phyloP scores from a whole-genome alignment of 2,329 filamentous ascomycete genomes.

The Penicillium palitans region DNA sequence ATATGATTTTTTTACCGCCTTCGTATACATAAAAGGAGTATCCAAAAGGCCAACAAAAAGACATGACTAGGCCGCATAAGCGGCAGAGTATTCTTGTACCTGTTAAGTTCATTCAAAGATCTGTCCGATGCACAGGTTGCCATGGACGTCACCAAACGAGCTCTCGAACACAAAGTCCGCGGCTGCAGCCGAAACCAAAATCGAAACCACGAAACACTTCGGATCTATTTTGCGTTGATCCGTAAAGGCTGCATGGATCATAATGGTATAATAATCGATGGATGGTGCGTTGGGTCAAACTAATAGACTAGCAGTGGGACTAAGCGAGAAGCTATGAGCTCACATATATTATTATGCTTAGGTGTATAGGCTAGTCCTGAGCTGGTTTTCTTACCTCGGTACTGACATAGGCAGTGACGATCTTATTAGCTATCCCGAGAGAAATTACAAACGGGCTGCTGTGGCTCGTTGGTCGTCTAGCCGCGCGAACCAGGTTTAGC shows the following conservation, averaged over 20 bases:
- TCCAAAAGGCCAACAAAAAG: no score
- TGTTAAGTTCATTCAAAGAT: neutral
- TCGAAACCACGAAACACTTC: neutral
- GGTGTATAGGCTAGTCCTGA: neutral
- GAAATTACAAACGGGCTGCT: neutral
- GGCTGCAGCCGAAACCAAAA: neutral
- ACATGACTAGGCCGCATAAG: no score
- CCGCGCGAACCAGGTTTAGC: neutral
- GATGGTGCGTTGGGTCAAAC: neutral
- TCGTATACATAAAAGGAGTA: no score
- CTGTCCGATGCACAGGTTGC: neutral
- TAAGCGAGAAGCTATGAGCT: neutral
- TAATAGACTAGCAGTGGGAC: neutral
- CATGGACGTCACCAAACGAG: no score
- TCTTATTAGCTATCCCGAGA: neutral
- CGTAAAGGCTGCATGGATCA: neutral
- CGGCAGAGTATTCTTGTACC: no score
- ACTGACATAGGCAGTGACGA: no score
- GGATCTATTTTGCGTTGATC: neutral
- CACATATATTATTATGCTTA: neutral
- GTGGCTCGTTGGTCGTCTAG: neutral
- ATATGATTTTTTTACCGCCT: no score
- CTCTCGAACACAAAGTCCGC: neutral
- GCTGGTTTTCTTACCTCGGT: neutral
- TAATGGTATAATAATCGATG: neutral